phyloP scores from a whole-genome alignment of 2,329 filamentous ascomycete genomes.

The Ascochyta clinopodiicola region DNA sequence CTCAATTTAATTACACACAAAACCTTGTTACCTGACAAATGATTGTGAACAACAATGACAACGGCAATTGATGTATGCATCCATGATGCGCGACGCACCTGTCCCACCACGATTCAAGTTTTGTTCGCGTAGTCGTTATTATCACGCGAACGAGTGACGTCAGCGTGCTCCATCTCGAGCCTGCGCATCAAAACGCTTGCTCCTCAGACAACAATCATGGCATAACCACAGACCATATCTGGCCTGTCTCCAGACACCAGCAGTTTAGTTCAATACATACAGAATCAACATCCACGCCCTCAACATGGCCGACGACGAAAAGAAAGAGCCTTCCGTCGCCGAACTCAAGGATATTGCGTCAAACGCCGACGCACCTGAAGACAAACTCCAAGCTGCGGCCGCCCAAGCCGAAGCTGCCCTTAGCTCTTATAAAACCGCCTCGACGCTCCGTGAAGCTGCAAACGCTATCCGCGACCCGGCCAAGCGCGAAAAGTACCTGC shows the following conservation, averaged over 20 bases:
- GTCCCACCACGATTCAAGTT: constrained; percentile 27
- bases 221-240: constrained; percentile 15
- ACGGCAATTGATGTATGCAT: constrained; percentile 7
- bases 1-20: background rate
- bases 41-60: background rate
- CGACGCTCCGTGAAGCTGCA: constrained; percentile 35
- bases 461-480: constrained; percentile 38
- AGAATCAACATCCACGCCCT: background rate
- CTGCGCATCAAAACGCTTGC: constrained; percentile 10
- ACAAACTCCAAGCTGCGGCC: constrained; percentile 40
- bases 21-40: background rate
- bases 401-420: constrained; percentile 39
- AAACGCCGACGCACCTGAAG: constrained; percentile 27
- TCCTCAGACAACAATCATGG: background rate
- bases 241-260: constrained; percentile 11
- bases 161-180: constrained; percentile 12
- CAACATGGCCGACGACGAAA: constrained; percentile 1
- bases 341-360: constrained; percentile 33
- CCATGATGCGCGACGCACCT: constrained; percentile 12
- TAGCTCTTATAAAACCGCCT: constrained; percentile 34
- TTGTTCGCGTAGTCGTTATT: constrained; percentile 9
- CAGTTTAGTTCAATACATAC: background rate
- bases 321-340: constrained; percentile 13
- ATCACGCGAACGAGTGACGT: constrained; percentile 30
- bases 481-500: constrained; percentile 44